Evolutionary conservation across 2,329 filamentous ascomycete species (phyloP), one percentile per base, ranked within the genome.

Genomic region (Fusarium staphyleae): DNA sequence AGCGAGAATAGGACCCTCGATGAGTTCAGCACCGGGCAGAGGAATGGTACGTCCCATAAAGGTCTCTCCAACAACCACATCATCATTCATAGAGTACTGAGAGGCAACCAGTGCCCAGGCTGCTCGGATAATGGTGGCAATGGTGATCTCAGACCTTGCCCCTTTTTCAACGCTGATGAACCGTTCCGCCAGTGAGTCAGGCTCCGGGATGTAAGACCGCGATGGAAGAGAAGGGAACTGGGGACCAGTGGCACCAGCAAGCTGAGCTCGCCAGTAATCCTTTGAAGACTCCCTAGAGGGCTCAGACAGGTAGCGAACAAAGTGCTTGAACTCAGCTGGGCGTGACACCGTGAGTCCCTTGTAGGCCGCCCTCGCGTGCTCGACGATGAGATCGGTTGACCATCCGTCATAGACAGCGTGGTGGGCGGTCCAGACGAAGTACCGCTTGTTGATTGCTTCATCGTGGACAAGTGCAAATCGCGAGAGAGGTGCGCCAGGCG

Each of bases 401-500:
- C 68, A 72, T 10, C 68, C 70, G 10, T 72, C 70, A 4, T 71
- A 72, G 3, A 71, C 54, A 8, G 70, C 66, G 30, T 72, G 70
- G 9, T 72, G 70, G 1, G 66, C 60, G 1, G 69, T 71, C 62
- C 68, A 71, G 1, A 71, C 60, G 4, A 72, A 68, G 37, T 63
- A 70, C 5, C 70, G 60, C 52, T 69, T 72, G 43, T 63, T 68
- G 0, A 68, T 64, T 2, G 57, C 60, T 8, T 52, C 47, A 16
- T 66, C 60, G 3, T 69, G 62, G n/a, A 72, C 67, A 4, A 68
- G 59, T 4, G 78, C 65, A 14, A 80, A 80, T 10, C 78, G 75
- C 4, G 75, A 75, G 3, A 81, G 66, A 1, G 74, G 70, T 15
- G 68, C 74, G 3, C 77, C 77, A 0, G 78, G 71, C 8, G 73